phyloP scores from a whole-genome alignment of 2,329 filamentous ascomycete genomes.

The Curvularia spicifera region DNA sequence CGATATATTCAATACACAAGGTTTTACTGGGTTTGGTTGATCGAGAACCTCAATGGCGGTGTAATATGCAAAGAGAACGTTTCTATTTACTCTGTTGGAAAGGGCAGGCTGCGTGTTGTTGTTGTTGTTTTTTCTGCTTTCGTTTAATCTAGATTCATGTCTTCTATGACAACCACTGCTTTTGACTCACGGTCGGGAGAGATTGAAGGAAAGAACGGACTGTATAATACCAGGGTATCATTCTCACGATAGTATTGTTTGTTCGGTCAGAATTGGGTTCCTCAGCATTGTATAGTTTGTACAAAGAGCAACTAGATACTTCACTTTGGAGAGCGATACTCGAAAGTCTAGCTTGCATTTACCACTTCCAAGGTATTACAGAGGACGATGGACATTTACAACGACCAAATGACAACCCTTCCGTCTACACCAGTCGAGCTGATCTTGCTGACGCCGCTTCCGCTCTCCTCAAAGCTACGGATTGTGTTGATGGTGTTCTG shows the following conservation, averaged over 20 bases:
- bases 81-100: no score
- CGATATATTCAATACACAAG: conserved; percentile 29
- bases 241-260: conserved; percentile 2
- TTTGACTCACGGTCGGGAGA: background rate
- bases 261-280: background rate
- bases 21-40: conserved; percentile 39
- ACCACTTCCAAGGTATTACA: background rate
- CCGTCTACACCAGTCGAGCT: conserved; percentile 67
- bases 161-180: background rate
- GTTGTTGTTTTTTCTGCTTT: background rate
- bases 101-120: background rate
- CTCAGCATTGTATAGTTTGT: background rate
- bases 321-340: background rate
- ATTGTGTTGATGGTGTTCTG: conserved; percentile 95
- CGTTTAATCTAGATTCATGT: background rate
- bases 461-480: conserved; percentile 73
- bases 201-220: background rate
- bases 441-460: conserved; percentile 74
- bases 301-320: background rate
- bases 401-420: conserved; percentile 55
- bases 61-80: background rate
- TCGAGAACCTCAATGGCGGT: background rate
- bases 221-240: conserved; percentile 10
- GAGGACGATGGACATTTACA: conserved; percentile 38
- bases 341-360: conserved; percentile 1